Base-by-base conservation (phyloP, 768 basidiomycete species). In the Kwoniella heveanensis region DNA sequence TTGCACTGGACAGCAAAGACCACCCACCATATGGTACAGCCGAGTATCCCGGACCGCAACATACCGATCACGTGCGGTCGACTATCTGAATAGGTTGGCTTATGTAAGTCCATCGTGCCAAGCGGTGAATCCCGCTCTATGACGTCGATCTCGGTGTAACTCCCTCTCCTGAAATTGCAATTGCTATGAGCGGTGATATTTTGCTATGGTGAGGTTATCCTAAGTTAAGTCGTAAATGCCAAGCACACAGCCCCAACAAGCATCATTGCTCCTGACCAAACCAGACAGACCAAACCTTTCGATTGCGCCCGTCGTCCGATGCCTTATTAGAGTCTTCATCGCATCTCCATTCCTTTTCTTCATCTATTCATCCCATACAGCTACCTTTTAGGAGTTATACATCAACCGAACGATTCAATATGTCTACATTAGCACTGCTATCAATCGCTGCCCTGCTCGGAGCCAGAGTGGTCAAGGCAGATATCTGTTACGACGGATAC, bases 401-500 rank as follows among this genome's bases (percentile, higher is more conserved):
- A 37, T 17, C 24, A 60, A 26, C 1, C 24, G 19, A 50, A 7
- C 49, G n/a, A n/a, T n/a, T n/a, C n/a, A n/a, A n/a, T n/a, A 60
- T 60, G 58, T 39, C 50, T 10, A 37, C 30, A 39, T 30, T 30
- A n/a, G 50, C 50, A 60, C 21, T 50, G 17, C 9, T 62, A 49
- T 27, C 60, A 8, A 22, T 55, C 22, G 54, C 54, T 9, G 30
- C 54, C 22, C 30, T 62, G 44, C 53, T 62, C 10, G 53, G 37
- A 19, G 60, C 60, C 21, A 54, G 52, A 32, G 21, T 22, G 19
- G 60, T 37, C 15, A 10, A 24, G 13, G 60, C 60, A 12, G 60
- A 44, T 12, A 55, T 55, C 46, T 62, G 60, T 32, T 62, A 62
- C 32, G 60, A 62, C 47, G 46, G 54, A 12, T 62, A 55, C 30